Base-by-base conservation (phyloP, 371 early-diverging fungal genomes). In the Saksenaea vasiformis region DNA sequence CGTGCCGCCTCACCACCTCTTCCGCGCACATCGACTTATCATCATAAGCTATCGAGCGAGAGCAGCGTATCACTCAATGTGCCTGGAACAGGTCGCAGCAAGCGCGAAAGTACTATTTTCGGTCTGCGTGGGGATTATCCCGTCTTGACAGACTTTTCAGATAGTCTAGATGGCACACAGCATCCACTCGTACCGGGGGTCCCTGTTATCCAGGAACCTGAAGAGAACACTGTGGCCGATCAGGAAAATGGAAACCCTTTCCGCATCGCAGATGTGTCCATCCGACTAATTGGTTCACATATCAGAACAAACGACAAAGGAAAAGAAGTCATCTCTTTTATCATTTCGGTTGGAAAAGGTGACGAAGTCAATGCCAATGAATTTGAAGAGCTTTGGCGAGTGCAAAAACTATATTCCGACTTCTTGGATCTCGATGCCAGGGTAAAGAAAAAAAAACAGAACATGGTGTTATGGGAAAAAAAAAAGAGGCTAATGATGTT, bases 301-400 rank as follows among this genome's bases (percentile, higher is more conserved):
- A 87, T 94, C 60, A 85, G 85, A 62, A 79, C 84, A 2, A 93
- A 90, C 70, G 90, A 91, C 43, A 90, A 88, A 51, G 91, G 90
- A 35, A 90, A 90, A 60, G 93, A 92, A 61, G 81, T 88, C 15
- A 68, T 90, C n/a, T 81, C 80, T 2, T 90, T 91, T 47, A 66
- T 78, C 31, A 71, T 87, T 22, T 74, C 81, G 1, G 68, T 87
- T 39, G 82, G 85, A n/a, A 64, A 58, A 17, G 58, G 19, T 13
- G 47, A 51, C n/a, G 47, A 38, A 2, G 24, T 54, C 3, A 35
- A 3, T 14, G 37, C 17, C 5, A 39, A 47, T 36, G 58, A 57
- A 9, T 56, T 58, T 38, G 59, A 58, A 31, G 58, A 90, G 39
- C 67, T 87, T 57, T 91, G 92, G 91, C 79, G 85, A n/a, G 79